Evolutionary conservation across 306 rosid species (phyloP).

Genomic region (Cicer cuneatum): DNA sequence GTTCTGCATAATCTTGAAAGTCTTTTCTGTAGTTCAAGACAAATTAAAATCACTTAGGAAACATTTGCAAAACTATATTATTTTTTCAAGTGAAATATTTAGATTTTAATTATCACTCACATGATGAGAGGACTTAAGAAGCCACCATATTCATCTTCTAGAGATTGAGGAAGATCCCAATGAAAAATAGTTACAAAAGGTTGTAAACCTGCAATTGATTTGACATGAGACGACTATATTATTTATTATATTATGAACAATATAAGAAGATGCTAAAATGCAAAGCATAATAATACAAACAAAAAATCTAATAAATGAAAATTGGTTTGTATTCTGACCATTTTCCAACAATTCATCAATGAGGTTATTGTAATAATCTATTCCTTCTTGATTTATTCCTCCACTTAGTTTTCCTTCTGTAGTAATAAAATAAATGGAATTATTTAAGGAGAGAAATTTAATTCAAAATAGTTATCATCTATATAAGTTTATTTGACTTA

Average conservation of each 20-base stretch:
- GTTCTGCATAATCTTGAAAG: slow-evolving; percentile 48
- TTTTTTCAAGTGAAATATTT: not conserved
- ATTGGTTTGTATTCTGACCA: slow-evolving; percentile 31
- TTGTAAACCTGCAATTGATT: slow-evolving; percentile 43
- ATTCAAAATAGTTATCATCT: not conserved
- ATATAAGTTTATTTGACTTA: slow-evolving; percentile 29
- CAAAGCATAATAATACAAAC: too few species aligned
- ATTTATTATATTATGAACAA: not conserved
- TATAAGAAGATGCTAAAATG: too few species aligned
- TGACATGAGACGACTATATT: not conserved
- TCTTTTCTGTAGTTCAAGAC: slow-evolving; percentile 41
- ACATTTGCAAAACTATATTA: too few species aligned
- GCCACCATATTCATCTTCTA: slow-evolving; percentile 63
- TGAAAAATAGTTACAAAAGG: slow-evolving; percentile 66
- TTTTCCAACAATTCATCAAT: slow-evolving; percentile 52
- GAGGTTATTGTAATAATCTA: too few species aligned
- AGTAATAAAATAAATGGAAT: not conserved
- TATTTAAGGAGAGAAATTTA: not conserved
- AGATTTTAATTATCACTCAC: slow-evolving; percentile 46
- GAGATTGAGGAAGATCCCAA: slow-evolving; percentile 67
- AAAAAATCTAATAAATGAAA: too few species aligned
- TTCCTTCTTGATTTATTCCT: slow-evolving; percentile 59
- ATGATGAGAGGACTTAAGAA: slow-evolving; percentile 46
- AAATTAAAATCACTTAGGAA: not conserved
- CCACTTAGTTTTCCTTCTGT: slow-evolving; percentile 58